A percentile compares a stretch with the other conserved stretches of the same genome.
Conservation (phyloP, 352 stramenopile species). For the Pseudoperonospora humuli region DNA sequence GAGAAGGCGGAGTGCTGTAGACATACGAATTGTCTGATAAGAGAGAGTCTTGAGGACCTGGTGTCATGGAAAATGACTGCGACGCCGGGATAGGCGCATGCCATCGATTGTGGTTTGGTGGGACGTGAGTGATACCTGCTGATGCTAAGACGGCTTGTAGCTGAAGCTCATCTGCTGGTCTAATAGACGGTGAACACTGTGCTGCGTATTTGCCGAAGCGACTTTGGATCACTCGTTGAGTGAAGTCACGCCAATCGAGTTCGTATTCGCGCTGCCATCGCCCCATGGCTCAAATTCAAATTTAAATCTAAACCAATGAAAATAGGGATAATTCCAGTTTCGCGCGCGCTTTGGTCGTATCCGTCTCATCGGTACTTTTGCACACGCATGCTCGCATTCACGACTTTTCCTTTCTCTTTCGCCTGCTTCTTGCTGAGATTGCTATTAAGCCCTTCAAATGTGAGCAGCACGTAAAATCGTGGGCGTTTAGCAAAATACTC, state of each 20-base stretch:
- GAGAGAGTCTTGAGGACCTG: slow-evolving; percentile 8
- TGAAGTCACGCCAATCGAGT: slow-evolving; percentile 45
- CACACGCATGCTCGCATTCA: too few relatives aligned
- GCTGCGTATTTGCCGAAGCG: slow-evolving; percentile 28
- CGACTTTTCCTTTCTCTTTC: too few relatives aligned
- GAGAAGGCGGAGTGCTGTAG: slow-evolving; percentile 43
- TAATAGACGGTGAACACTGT: slow-evolving; percentile 19
- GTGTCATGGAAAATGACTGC: slow-evolving; percentile 7
- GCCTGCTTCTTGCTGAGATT: too few relatives aligned
- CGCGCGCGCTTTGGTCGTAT: too few relatives aligned
- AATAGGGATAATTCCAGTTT: too few relatives aligned
- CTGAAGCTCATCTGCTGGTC: slow-evolving; percentile 27
- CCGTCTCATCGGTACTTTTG: too few relatives aligned
- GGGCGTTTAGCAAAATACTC: too few relatives aligned
- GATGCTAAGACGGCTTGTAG: slow-evolving; percentile 30
- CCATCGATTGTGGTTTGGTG: slow-evolving; percentile 27
- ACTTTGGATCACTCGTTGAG: slow-evolving; percentile 24
- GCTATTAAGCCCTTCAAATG: too few relatives aligned
- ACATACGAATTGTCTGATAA: slow-evolving; percentile 52
- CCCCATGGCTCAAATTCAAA: not conserved
- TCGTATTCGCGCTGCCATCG: slow-evolving; percentile 63
- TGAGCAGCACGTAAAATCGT: too few relatives aligned
- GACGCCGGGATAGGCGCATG: slow-evolving; percentile 16
- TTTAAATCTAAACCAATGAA: too few relatives aligned
- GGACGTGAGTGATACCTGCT: slow-evolving; percentile 23